Evolutionary conservation across 768 basidiomycete genomes (phyloP).

Genomic region (Strobilomyces dryophilus): DNA sequence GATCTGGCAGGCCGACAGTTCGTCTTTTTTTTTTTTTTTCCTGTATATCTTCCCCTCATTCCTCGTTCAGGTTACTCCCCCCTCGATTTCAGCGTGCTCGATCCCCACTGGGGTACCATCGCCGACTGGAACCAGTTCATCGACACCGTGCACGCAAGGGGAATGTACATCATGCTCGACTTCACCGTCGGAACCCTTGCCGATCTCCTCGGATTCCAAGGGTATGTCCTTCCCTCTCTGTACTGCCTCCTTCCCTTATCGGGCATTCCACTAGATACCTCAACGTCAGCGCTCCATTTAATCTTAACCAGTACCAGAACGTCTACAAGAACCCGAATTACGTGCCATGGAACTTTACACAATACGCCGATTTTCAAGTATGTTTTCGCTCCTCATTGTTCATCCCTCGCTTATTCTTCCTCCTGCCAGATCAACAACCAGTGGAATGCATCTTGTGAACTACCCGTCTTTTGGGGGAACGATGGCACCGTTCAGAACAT

Average conservation of each 20-base stretch:
- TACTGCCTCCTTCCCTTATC: constrained; percentile 12
- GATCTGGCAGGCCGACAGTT: constrained; percentile 95
- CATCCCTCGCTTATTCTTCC: background rate
- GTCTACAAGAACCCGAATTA: constrained; percentile 74
- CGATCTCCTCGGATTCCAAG: constrained; percentile 81
- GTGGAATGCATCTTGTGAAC: constrained; percentile 67
- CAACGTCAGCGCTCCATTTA: constrained; percentile 80
- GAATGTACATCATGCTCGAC: constrained; percentile 92
- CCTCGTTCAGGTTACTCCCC: constrained; percentile 73
- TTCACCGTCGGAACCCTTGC: constrained; percentile 93
- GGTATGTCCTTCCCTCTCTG: constrained; percentile 43
- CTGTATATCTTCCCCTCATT: background rate
- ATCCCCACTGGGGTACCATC: constrained; percentile 90
- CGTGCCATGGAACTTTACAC: constrained; percentile 80
- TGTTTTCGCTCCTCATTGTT: constrained; percentile 9
- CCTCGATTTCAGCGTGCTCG: constrained; percentile 83
- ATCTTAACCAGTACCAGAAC: constrained; percentile 64
- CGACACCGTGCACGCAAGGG: constrained; percentile 69
- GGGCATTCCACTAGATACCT: constrained; percentile 44
- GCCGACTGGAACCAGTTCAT: constrained; percentile 75
- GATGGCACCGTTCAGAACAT: constrained; percentile 54
- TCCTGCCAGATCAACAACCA: constrained; percentile 53
- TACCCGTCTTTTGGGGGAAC: constrained; percentile 80
- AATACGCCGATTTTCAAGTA: constrained; percentile 81
- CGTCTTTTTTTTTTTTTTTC: constrained; percentile 29